Conservation (phyloP, 768 basidiomycete genomes). For the Russula sp. region DNA sequence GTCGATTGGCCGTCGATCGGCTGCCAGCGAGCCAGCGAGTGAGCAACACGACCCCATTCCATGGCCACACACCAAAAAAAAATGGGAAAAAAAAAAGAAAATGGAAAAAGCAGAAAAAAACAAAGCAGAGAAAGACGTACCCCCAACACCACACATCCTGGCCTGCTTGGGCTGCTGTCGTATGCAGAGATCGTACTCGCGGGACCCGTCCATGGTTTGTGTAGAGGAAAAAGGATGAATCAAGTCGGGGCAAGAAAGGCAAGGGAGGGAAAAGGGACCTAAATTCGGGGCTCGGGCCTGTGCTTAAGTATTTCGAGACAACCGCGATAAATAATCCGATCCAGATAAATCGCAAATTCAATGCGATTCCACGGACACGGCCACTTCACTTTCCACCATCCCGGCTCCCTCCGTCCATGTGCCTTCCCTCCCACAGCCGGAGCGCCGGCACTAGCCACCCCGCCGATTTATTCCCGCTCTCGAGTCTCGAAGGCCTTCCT, state of each 20-base stretch:
- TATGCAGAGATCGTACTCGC: conserved; percentile 82
- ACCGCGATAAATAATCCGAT: conserved; percentile 19
- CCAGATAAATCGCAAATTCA: conserved; percentile 26
- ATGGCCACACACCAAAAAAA: conserved; percentile 14
- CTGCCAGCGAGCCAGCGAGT: conserved; percentile 40
- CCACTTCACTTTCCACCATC: conserved; percentile 18
- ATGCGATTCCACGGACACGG: conserved; percentile 29
- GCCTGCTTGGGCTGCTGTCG: conserved; percentile 92
- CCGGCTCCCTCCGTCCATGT: conserved; percentile 23
- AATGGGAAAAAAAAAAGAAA: background rate
- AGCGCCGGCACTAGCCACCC: conserved; percentile 21
- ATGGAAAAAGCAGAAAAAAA: background rate
- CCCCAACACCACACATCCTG: conserved; percentile 86
- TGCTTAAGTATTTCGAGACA: conserved; percentile 25
- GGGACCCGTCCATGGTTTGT: conserved; percentile 39
- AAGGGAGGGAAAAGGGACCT: conserved; percentile 27
- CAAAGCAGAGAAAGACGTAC: conserved; percentile 42
- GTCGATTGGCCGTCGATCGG: conserved; percentile 94
- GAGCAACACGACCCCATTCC: conserved; percentile 13
- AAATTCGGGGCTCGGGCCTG: conserved; percentile 26
- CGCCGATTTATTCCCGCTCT: conserved; percentile 21
- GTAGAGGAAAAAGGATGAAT: conserved; percentile 6
- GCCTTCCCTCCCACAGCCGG: conserved; percentile 24
- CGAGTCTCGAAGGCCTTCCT: too few species aligned
- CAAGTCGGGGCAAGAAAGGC: conserved; percentile 5